phyloP scores from a whole-genome alignment of 2,329 filamentous ascomycete genomes.

The Sporothrix sp. region DNA sequence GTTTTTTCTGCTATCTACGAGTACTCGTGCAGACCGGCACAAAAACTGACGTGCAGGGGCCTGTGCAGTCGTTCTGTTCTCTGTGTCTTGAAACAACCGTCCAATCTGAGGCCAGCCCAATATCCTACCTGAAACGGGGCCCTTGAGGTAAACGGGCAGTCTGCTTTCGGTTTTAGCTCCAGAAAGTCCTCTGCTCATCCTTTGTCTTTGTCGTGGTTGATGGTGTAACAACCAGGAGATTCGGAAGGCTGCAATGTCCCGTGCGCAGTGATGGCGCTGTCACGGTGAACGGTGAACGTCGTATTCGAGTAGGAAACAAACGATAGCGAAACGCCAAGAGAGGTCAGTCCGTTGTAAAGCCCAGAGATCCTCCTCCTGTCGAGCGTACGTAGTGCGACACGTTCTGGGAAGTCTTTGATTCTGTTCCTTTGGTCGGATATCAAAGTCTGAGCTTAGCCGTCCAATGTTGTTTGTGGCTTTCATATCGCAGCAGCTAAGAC shows the following conservation, averaged over 20 bases:
- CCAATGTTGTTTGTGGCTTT: neutral
- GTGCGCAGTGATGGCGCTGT: too few species aligned
- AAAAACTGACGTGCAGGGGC: too few species aligned
- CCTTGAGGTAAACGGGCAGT: neutral
- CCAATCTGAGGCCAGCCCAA: neutral
- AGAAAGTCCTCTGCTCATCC: neutral
- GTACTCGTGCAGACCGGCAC: too few species aligned
- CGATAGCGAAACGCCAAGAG: conserved; percentile 1
- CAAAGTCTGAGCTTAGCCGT: too few species aligned
- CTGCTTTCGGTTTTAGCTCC: neutral
- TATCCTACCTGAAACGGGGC: conserved; percentile 1
- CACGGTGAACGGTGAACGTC: too few species aligned
- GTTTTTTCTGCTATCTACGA: too few species aligned
- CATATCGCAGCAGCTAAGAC: neutral
- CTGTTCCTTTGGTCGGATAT: too few species aligned
- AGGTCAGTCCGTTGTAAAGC: neutral
- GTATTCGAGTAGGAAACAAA: too few species aligned
- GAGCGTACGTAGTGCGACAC: neutral
- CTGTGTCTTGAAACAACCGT: conserved; percentile 4
- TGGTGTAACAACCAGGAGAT: neutral
- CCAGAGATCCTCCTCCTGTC: neutral
- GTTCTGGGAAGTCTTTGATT: too few species aligned
- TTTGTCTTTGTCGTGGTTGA: neutral
- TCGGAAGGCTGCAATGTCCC: too few species aligned
- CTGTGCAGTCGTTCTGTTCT: neutral